phyloP scores from a whole-genome alignment of 1,284 basidiomycete genomes.

The Laetiporus sulphureus region DNA sequence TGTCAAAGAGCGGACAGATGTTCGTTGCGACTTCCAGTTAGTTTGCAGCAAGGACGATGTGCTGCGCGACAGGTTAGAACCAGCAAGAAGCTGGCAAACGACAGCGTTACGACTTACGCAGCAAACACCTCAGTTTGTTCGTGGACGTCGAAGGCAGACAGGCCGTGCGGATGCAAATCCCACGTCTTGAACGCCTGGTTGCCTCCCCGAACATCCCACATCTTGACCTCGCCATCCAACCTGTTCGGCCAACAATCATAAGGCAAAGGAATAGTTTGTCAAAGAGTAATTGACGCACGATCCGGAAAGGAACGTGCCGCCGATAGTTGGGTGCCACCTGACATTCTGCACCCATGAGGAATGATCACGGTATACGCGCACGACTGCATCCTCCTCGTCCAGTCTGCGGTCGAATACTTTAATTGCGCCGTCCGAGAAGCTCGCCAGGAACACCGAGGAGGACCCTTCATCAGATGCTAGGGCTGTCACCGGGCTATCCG shows the following conservation, averaged over 20 bases:
- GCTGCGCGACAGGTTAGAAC: conserved; percentile 28
- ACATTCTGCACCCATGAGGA: conserved; percentile 90
- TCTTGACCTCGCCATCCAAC: conserved; percentile 83
- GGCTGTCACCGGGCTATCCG: conserved; percentile 85
- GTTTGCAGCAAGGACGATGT: conserved; percentile 54
- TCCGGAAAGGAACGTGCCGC: conserved; percentile 82
- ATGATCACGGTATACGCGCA: conserved; percentile 80
- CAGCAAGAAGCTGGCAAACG: conserved; percentile 1
- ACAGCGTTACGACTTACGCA: conserved; percentile 54
- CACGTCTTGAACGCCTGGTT: conserved; percentile 60
- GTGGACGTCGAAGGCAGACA: conserved; percentile 88
- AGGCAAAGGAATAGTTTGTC: too few species aligned
- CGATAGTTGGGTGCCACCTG: conserved; percentile 73
- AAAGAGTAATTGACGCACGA: background rate
- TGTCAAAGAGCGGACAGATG: conserved; percentile 50
- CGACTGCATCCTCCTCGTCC: conserved; percentile 80
- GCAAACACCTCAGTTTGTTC: conserved; percentile 83
- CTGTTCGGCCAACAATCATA: conserved; percentile 33
- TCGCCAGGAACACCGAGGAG: conserved; percentile 79
- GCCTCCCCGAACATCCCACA: conserved; percentile 86
- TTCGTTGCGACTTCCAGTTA: conserved; percentile 58
- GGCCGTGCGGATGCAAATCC: conserved; percentile 63
- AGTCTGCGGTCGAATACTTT: conserved; percentile 90
- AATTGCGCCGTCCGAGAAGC: conserved; percentile 91
- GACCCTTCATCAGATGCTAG: conserved; percentile 78